Evolutionary conservation across 2,329 filamentous ascomycete species (phyloP).

Genomic region (Coniella vitis): DNA sequence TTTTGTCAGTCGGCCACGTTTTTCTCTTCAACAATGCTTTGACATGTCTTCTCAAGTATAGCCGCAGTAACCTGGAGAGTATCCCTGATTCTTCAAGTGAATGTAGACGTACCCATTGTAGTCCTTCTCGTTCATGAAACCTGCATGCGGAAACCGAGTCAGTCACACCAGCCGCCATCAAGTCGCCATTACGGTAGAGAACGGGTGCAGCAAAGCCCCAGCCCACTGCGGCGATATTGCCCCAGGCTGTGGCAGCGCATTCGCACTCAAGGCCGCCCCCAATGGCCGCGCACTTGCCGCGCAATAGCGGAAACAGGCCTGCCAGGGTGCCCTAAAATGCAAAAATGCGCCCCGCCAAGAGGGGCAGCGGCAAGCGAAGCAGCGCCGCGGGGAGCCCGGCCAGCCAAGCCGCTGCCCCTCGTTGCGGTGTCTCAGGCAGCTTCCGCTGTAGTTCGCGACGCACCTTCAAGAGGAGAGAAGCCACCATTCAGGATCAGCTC

Average conservation of each 20-base stretch:
- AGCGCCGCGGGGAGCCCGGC: neutral
- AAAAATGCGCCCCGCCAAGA: constrained; percentile 8
- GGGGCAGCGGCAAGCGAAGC: neutral
- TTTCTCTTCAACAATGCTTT: neutral
- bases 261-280: neutral
- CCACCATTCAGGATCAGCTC: constrained; percentile 96
- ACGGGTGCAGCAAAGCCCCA: neutral
- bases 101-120: constrained; percentile 70
- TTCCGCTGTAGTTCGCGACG: neutral
- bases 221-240: constrained; percentile 1
- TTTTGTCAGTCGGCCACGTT: constrained; percentile 2
- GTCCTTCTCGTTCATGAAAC: constrained; percentile 96
- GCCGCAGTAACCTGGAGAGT: too few relatives aligned
- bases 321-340: constrained; percentile 3
- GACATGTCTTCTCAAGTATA: too few relatives aligned
- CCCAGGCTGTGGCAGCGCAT: constrained; percentile 5
- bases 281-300: constrained; percentile 2
- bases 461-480: constrained; percentile 95
- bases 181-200: neutral
- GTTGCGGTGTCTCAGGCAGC: neutral
- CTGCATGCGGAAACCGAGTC: constrained; percentile 36
- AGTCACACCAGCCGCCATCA: constrained; percentile 8
- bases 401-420: neutral
- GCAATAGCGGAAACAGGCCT: constrained; percentile 8
- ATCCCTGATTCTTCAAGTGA: neutral